Base-by-base conservation (phyloP, 2,329 filamentous ascomycete species). In the Claviceps sp. region DNA sequence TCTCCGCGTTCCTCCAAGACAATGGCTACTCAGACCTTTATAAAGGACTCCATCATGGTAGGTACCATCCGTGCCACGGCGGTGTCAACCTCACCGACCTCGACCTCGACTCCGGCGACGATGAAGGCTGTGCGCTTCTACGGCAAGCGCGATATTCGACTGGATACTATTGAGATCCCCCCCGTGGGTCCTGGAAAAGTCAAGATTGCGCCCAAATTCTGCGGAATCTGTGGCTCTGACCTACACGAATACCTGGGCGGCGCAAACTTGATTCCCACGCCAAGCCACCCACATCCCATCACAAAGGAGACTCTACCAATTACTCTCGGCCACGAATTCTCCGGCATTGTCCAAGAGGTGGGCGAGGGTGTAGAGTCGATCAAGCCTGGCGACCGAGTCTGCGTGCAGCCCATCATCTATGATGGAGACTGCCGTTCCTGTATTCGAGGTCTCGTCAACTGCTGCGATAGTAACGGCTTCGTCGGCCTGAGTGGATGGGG, bases 261-360 rank as follows among this genome's bases (percentile, higher is more conserved):
- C 4, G 61, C 64, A 5, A 66, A 63, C 50, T 60, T 66, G 46
- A 65, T 63, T 46, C 64, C 64, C 3, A 71, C 73, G 1, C 76
- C 78, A 2, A 40, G 50, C 9, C 42, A 54, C 41, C 77, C 79
- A 1, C 81, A 85, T 58, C 73, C 73, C 2, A 63, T 84, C 22
- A 84, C 80, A 0, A 68, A 72, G 36, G 77, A 78, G 52, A 70
- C 67, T 1, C 70, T 79, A 38, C 82, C 81, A 3, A 70, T 84
- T 9, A 80, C 73, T 0, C 68, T 85, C 9, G 82, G 82, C 26
- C 82, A 85, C 59, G 82, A 85, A 60, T 81, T 85, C 63, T 77
- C 73, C 3, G 82, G 81, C 11, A 72, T 73, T 2, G 68, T 85
- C 36, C 70, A 73, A 11, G 77, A 82, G 56, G 65, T 84, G n/a